Evolutionary conservation across 371 early-diverging fungal species (phyloP), one percentile per base, ranked within the genome.

Genomic region (Apophysomyces trapeziformis): DNA sequence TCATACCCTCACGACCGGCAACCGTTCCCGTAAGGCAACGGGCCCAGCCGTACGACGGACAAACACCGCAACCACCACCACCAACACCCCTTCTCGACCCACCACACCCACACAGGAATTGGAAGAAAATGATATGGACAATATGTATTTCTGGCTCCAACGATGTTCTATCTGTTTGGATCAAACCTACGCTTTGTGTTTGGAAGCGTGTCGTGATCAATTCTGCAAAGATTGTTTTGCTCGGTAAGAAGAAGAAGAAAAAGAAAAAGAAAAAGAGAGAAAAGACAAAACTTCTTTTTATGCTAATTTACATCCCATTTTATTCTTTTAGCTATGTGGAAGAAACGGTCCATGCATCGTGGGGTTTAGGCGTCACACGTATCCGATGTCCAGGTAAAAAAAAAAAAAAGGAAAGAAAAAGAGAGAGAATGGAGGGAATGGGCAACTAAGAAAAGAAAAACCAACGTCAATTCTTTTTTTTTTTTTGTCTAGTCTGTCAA

Each of bases 91-190:
- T n/a, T n/a, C 47, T n/a, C 11, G n/a, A 7, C 13, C 47, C 18
- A 47, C 47, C 7, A 47, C 47, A 50, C n/a, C 54, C 4, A 50
- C 54, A 2, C 54, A n/a, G 8, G 54, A 50, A 50, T 21, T 50
- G 21, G 32, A 50, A 14, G 69, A 77, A 16, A 68, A 76, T 64
- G 76, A 73, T 44, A 68, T 67, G 65, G 70, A 78, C 11, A 82
- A 86, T 18, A 79, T 88, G 69, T 87, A 89, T 50, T 86, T 80
- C 59, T 89, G 87, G 85, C 64, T 88, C 9, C 86, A 86, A 38
- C 73, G 86, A 18, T 89, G 90, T 60, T 88, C 89, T 35, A 89
- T 89, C 63, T 89, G 90, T 69, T 82, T 89, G 61, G 88, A 87
- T 50, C 76, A 80, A n/a, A 80, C 79, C 0, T 79, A 85, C 57